Base-by-base conservation (phyloP, 441 rosid species). In the Pelargonium cotyledonis region DNA sequence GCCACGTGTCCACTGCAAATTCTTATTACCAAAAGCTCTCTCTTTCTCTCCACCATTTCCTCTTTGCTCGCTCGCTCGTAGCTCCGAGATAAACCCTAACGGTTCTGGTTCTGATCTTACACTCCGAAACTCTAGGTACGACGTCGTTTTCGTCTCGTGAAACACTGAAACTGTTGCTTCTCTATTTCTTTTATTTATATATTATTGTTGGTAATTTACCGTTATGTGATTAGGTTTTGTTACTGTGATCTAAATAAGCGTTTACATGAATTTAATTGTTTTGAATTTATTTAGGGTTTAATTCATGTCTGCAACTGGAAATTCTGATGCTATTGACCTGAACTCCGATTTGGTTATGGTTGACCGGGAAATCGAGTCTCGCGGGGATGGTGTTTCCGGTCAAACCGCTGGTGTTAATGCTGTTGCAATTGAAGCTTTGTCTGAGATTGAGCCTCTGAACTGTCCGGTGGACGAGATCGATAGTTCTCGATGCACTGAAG, bases 381-480 rank as follows among this genome's bases (percentile, higher is more conserved):
- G 55, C 62, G 76, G 14, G 66, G 19, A 38, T 58, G 63, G 16
- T 66, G 65, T 70, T 72, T 67, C 64, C 74, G 58, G 51, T 51
- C 68, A 65, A 18, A 67, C 65, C 21, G 67, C 58, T 8, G 71
- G 65, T 6, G 69, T 18, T 43, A 70, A 72, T 73, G 71, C 62
- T 63, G 67, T 76, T 12, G 71, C 77, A 86, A 78, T 82, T 82
- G 79, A 80, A 23, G 11, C 35, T 83, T 63, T 40, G 66, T 79
- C 73, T 62, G 58, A 73, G 23, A 72, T 64, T 65, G 71, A 43
- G 49, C 47, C 67, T 80, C 40, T 35, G 40, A 35, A 35, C 40
- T 6, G 40, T 35, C 40, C 40, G 1, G 38, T 31, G 14, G 74
- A 31, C 19, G 82, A 71, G 40, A 35, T 35, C 40, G 40, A 35